These are phyloP conservation scores for Aschersonia sp. DNA, from an alignment of 2,329 filamentous ascomycete genomes.

Conservation along the genomic window DNA sequence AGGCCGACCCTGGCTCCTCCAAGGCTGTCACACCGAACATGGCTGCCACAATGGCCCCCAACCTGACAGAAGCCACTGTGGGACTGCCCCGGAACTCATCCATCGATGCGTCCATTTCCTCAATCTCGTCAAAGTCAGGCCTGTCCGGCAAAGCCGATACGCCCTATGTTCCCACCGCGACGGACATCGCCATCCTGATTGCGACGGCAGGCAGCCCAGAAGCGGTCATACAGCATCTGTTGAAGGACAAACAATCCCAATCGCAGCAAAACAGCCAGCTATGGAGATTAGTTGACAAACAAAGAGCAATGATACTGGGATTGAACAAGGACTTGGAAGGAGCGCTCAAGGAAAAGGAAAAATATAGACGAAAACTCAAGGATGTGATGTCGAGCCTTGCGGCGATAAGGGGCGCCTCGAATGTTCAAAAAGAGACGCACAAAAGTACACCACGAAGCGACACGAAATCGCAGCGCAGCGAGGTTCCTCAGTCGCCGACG, in stretches of 20 bases:
- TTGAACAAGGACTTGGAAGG: constrained; percentile 90
- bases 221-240: constrained; percentile 70
- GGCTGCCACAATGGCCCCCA: constrained; percentile 28
- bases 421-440: constrained; percentile 5
- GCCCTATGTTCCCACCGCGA: constrained; percentile 43
- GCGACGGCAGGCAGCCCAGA: constrained; percentile 78
- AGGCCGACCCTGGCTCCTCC: constrained; percentile 25
- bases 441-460: constrained; percentile 2
- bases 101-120: constrained; percentile 85
- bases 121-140: constrained; percentile 47
- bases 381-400: constrained; percentile 41
- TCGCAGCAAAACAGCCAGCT: constrained; percentile 82
- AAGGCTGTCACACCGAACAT: constrained; percentile 26
- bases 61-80: constrained; percentile 23
- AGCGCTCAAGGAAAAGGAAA: constrained; percentile 84
- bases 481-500: constrained; percentile 8
- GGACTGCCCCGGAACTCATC: constrained; percentile 60
- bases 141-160: constrained; percentile 33
- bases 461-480: constrained; percentile 9
- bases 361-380: constrained; percentile 81
- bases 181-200: constrained; percentile 68
- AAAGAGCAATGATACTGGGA: constrained; percentile 82
- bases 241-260: constrained; percentile 84
- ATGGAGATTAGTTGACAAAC: constrained; percentile 93
- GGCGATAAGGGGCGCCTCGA: constrained; percentile 14